Conservation (phyloP, 75 land plant genomes). For the Gnetum montanum region DNA sequence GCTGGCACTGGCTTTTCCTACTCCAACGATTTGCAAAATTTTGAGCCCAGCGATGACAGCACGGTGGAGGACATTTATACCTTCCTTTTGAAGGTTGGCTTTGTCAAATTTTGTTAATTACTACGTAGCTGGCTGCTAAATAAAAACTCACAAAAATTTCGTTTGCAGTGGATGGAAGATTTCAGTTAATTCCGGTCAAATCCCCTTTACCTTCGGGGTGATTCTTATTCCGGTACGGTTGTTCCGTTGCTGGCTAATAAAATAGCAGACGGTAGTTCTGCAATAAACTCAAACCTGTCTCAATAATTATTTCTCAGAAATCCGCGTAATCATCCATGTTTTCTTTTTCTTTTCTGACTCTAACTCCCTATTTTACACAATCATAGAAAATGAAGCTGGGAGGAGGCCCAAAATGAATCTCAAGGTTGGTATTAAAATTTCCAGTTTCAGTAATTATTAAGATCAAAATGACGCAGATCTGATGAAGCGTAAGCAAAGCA, state of each 20-base stretch:
- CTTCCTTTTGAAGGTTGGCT: constrained; percentile 44
- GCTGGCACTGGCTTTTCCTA: constrained; percentile 42
- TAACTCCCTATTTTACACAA: neutral
- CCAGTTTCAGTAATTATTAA: neutral
- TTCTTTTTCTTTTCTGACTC: neutral
- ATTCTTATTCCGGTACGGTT: constrained; percentile 51
- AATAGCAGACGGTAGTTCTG: constrained; percentile 33
- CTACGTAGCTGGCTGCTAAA: too few relatives aligned
- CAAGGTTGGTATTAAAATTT: constrained; percentile 34
- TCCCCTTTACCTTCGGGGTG: constrained; percentile 46
- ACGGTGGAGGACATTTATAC: constrained; percentile 17
- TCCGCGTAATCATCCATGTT: neutral
- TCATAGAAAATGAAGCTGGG: constrained; percentile 60
- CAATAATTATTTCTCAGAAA: neutral
- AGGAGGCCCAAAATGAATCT: constrained; percentile 55
- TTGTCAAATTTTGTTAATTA: neutral
- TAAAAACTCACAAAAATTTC: too few relatives aligned
- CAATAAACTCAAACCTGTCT: neutral
- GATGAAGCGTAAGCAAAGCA: neutral
- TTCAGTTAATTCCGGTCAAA: constrained; percentile 40
- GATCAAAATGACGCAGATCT: neutral
- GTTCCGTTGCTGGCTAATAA: constrained; percentile 30
- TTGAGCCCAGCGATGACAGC: constrained; percentile 16
- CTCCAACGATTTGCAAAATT: constrained; percentile 22
- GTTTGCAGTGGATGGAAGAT: constrained; percentile 47